Base-by-base conservation (phyloP, 306 rosid genomes). In the Acmispon strigosus region DNA sequence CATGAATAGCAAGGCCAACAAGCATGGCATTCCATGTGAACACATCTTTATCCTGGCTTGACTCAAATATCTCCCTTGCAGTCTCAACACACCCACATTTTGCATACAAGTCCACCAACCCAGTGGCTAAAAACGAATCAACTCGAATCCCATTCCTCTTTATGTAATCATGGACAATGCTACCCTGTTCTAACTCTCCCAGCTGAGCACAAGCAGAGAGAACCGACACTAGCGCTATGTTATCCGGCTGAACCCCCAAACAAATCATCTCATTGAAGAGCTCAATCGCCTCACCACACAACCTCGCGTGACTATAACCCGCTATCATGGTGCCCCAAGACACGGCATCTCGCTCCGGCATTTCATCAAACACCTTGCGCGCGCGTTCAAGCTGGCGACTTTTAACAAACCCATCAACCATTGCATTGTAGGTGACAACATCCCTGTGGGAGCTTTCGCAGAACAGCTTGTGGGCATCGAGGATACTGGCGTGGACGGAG, bases 1-100 rank as follows among this genome's bases (percentile, higher is more conserved):
- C 97, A 17, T 91, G 92, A 83, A 85, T 83, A 58, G 92, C 92
- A 27, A 85, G 82, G 20, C 97, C 96, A 65, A 73, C 89, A 47
- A 88, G 87, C 89, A 91, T 86, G 45, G 97, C 91, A 76, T 91
- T 91, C 96, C 96, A 91, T 0, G 92, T 82, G 55, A 75, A 83
- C 56, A 91, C 77, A n/a, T 81, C 66, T 78, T 85, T 88, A 14
- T 76, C 72, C 0, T 5, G 12, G 55, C 86, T 78, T 3, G 84
- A 68, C 54, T 91, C 84, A 55, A 91, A 91, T 39, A 83, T 72
- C 5, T 75, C 71, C 56, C 64, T 76, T 0, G 97, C 97, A 42
- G n/a, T 49, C 72, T 85, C 91, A 43, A 88, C 39, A 61, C 82
- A 85, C 10, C 97, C 97, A 70, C 92, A 91, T 49, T 88, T 91